phyloP scores from a whole-genome alignment of 306 rosid genomes.

The Begonia masoniana region DNA sequence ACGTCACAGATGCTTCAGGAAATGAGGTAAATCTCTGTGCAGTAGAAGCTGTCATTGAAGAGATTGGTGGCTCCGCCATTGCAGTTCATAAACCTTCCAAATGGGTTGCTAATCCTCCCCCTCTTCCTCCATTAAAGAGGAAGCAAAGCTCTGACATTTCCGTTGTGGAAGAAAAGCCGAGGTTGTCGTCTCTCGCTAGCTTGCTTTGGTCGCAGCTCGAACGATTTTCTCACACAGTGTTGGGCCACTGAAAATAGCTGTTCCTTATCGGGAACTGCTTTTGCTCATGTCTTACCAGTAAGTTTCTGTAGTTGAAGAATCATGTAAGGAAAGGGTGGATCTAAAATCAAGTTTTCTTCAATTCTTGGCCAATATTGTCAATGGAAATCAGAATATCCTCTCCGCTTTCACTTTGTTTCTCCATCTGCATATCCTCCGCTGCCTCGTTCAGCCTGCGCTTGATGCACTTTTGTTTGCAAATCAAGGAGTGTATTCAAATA shows the following conservation, averaged over 20 bases:
- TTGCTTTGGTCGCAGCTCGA: slow-evolving; percentile 67
- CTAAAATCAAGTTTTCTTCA: no score
- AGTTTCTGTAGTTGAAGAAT: background rate
- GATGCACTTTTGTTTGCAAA: no score
- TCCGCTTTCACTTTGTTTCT: no score
- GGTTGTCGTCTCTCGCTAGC: slow-evolving; percentile 42
- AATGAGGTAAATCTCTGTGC: slow-evolving; percentile 30
- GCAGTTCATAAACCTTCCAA: slow-evolving; percentile 30
- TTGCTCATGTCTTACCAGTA: background rate
- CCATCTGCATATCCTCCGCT: no score
- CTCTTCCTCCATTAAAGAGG: slow-evolving; percentile 7
- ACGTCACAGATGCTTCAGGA: slow-evolving; percentile 48
- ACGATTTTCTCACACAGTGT: slow-evolving; percentile 41
- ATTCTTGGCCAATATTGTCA: no score
- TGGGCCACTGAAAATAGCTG: slow-evolving; percentile 13
- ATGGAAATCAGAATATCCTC: no score
- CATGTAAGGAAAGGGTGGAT: background rate
- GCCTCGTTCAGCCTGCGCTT: no score
- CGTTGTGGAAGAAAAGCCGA: slow-evolving; percentile 18
- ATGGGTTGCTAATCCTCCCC: slow-evolving; percentile 10
- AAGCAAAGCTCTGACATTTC: background rate
- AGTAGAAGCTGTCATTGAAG: slow-evolving; percentile 35
- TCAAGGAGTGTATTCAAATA: no score
- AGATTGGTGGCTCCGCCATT: slow-evolving; percentile 48
- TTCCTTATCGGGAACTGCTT: background rate